Evolutionary conservation across 495 filamentous ascomycete genomes (phyloP).

Genomic region (Delitschia confertaspora): DNA sequence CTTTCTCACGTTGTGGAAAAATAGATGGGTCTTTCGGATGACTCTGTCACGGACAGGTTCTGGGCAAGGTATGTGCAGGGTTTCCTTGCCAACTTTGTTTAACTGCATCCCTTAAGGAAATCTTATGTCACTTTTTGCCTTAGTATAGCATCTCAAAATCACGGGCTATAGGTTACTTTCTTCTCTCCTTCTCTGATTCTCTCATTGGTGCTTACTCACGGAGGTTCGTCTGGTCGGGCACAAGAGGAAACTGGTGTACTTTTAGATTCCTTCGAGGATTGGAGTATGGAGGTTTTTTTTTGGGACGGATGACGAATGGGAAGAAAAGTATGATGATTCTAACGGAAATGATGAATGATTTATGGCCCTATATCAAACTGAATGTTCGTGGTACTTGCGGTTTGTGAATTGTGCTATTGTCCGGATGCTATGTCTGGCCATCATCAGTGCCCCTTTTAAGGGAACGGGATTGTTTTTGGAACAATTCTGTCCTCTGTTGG

Average conservation of each 20-base stretch:
- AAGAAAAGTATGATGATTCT: conserved; percentile 8
- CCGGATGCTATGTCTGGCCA: too few relatives aligned
- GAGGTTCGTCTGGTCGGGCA: conserved; percentile 5
- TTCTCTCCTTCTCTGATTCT: conserved; percentile 6
- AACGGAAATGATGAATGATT: too few relatives aligned
- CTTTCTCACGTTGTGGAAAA: conserved; percentile 23
- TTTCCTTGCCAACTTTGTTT: too few relatives aligned
- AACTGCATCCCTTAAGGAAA: conserved; percentile 4
- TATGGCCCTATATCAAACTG: too few relatives aligned
- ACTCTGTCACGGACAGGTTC: conserved; percentile 15
- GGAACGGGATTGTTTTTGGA: too few relatives aligned
- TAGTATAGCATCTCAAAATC: conserved; percentile 23
- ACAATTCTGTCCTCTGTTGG: too few relatives aligned
- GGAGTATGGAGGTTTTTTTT: conserved; percentile 10
- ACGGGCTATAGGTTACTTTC: conserved; percentile 8
- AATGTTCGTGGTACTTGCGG: too few relatives aligned
- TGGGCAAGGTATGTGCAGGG: conserved; percentile 21
- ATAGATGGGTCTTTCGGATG: conserved; percentile 14
- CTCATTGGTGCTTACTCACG: not conserved
- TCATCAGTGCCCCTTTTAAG: too few relatives aligned
- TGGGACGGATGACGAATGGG: conserved; percentile 1
- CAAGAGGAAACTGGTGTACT: conserved; percentile 8
- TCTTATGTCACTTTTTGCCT: conserved; percentile 17
- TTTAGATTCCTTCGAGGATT: conserved; percentile 9
- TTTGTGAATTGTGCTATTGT: too few relatives aligned